Conservation (phyloP, 2,329 filamentous ascomycete genomes). For the Chaetomiaceae sp. region DNA sequence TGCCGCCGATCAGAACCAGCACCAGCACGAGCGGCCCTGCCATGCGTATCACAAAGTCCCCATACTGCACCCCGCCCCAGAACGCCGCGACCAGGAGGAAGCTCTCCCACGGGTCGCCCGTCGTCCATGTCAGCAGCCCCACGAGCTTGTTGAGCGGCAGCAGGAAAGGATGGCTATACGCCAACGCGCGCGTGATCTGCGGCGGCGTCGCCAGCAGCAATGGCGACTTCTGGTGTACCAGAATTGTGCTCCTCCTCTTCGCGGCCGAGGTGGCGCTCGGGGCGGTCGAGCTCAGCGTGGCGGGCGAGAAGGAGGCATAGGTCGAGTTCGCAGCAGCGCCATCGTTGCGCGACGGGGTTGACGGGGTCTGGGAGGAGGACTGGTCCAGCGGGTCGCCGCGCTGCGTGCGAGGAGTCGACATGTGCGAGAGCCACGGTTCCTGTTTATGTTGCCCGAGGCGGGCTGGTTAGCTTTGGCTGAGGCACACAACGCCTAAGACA, state of each 20-base stretch:
- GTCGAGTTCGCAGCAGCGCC: constrained; percentile 54
- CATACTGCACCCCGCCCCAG: constrained; percentile 82
- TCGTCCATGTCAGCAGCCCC: constrained; percentile 89
- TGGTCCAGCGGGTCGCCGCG: constrained; percentile 30
- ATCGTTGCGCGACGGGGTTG: constrained; percentile 28
- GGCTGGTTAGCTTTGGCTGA: constrained; percentile 12
- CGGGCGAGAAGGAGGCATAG: constrained; percentile 83
- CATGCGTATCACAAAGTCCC: constrained; percentile 72
- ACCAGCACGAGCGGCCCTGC: constrained; percentile 81
- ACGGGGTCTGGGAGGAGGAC: constrained; percentile 22
- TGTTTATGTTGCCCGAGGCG: constrained; percentile 18
- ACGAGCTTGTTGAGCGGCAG: constrained; percentile 79
- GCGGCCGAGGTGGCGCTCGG: constrained; percentile 55
- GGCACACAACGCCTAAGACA: neutral
- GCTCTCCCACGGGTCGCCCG: constrained; percentile 91
- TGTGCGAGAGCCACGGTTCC: constrained; percentile 50
- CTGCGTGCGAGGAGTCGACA: constrained; percentile 40
- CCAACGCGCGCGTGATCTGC: constrained; percentile 86
- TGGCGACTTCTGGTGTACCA: constrained; percentile 95
- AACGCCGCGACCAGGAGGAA: constrained; percentile 81
- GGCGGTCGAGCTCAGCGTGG: constrained; percentile 63
- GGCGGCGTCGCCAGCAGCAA: constrained; percentile 88
- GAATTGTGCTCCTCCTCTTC: constrained; percentile 79
- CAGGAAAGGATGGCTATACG: constrained; percentile 92
- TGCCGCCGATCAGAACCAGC: constrained; percentile 72